These are phyloP conservation scores for Uronychia setigera DNA, from an alignment of 73 alveolate species.

Conservation along the genomic window DNA sequence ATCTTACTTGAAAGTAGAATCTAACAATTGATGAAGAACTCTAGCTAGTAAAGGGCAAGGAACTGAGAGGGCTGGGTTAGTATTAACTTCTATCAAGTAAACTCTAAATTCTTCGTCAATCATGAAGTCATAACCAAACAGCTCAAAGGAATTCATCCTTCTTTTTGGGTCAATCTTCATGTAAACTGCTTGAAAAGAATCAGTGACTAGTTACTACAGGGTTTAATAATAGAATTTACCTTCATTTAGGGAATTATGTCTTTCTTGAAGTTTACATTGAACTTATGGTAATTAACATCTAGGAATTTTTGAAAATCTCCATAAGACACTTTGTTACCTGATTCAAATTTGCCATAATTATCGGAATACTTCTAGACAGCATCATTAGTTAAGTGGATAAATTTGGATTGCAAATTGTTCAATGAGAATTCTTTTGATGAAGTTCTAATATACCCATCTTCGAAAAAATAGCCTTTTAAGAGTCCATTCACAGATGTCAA, in stretches of 20 bases:
- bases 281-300: conserved; percentile 28
- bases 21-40: conserved; percentile 84
- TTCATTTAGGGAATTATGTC: conserved; percentile 75
- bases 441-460: conserved; percentile 82
- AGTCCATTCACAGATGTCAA: conserved; percentile 56
- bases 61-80: conserved; percentile 90
- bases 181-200: conserved; percentile 56
- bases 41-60: conserved; percentile 83
- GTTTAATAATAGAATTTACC: background rate
- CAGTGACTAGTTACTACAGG: conserved; percentile 24
- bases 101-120: conserved; percentile 85
- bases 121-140: conserved; percentile 93
- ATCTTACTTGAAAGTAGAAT: conserved; percentile 70
- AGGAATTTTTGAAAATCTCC: conserved; percentile 77
- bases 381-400: conserved; percentile 90
- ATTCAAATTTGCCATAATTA: conserved; percentile 83
- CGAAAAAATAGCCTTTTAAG: conserved; percentile 64
- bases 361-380: conserved; percentile 86
- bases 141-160: conserved; percentile 56
- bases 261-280: conserved; percentile 62
- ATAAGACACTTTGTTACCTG: conserved; percentile 81
- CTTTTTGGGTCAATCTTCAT: conserved; percentile 50
- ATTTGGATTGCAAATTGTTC: conserved; percentile 57
- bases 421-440: conserved; percentile 65
- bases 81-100: conserved; percentile 90